Percentiles rank a stretch among this genome's conserved stretches.
Conservation (phyloP, 176 grass and related monocot genomes). For the Oryza meyeriana region DNA sequence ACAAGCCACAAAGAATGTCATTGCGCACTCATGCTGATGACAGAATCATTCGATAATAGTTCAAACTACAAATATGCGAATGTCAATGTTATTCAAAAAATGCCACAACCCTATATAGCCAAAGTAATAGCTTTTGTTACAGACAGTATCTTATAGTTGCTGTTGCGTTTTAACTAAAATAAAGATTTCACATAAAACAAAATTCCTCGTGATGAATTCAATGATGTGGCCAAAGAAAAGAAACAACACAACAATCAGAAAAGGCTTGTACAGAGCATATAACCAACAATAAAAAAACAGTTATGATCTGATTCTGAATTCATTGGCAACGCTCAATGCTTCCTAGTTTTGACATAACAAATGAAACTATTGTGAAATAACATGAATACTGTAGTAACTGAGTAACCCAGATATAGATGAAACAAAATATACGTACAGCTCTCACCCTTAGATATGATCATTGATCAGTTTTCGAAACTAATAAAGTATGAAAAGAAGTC, state of each 20-base stretch:
- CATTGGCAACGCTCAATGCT: background rate
- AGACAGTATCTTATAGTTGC: background rate
- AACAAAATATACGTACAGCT: background rate
- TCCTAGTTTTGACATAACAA: background rate
- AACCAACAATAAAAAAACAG: background rate
- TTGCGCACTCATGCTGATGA: background rate
- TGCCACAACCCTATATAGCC: background rate
- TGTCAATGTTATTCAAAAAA: background rate
- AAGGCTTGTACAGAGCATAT: background rate
- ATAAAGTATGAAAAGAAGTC: no score
- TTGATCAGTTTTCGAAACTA: no score
- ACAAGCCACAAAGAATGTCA: background rate
- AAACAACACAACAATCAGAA: background rate
- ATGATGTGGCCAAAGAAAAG: constrained; percentile 4
- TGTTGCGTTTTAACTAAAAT: background rate
- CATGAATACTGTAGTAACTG: background rate
- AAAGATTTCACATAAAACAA: background rate
- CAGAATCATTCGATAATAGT: background rate
- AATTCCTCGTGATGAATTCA: background rate
- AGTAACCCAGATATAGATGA: constrained; percentile 4
- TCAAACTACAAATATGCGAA: background rate
- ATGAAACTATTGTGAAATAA: background rate
- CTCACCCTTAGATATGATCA: background rate
- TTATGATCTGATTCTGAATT: background rate
- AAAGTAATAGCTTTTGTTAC: background rate